Evolutionary conservation across 140 eudicot genomes (phyloP).

Genomic region (Stevia rebaudiana): DNA sequence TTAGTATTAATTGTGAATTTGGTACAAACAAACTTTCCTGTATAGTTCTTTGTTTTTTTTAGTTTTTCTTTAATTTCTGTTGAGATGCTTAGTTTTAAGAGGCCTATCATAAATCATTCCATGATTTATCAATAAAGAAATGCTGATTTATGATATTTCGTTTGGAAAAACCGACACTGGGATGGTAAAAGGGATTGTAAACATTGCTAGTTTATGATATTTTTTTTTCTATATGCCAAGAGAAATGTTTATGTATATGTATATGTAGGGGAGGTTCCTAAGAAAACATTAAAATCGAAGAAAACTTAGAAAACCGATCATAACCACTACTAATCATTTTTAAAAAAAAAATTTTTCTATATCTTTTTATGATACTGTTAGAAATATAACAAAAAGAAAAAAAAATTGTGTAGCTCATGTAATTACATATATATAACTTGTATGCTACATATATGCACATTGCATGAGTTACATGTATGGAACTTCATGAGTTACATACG

Average conservation of each 20-base stretch:
- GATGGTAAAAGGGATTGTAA: neutral
- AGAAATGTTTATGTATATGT: neutral
- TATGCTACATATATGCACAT: no score
- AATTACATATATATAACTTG: no score
- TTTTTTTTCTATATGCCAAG: slow-evolving; percentile 7
- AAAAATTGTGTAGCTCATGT: no score
- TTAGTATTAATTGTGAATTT: slow-evolving; percentile 17
- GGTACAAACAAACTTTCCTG: slow-evolving; percentile 20
- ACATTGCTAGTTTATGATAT: neutral
- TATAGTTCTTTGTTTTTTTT: slow-evolving; percentile 13
- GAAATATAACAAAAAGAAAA: no score
- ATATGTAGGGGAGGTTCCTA: no score
- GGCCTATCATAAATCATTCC: slow-evolving; percentile 12
- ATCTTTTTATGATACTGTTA: no score
- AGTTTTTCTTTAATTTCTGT: slow-evolving; percentile 9
- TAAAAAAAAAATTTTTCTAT: no score
- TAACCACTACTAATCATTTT: no score
- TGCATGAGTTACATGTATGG: no score
- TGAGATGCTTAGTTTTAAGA: neutral
- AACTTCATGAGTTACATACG: no score
- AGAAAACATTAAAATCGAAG: no score
- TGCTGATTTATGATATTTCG: neutral
- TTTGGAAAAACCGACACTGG: slow-evolving; percentile 13
- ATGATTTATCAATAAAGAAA: slow-evolving; percentile 2
- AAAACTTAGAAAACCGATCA: no score